Base-by-base conservation (phyloP, 768 basidiomycete species). In the Lactarius indigo region DNA sequence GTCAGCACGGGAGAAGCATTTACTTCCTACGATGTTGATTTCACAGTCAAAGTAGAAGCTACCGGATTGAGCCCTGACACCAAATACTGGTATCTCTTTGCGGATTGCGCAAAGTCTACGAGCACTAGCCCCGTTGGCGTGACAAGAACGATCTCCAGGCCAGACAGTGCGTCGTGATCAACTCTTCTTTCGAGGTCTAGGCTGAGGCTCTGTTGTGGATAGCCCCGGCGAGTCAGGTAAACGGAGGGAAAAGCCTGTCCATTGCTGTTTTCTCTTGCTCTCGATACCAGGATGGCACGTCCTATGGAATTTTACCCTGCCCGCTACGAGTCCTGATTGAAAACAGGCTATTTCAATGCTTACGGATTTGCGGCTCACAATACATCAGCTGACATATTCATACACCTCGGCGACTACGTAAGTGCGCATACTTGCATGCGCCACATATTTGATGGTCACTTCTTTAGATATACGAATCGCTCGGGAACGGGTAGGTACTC, bases 191-290 rank as follows among this genome's bases (percentile, higher is more conserved):
- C n/a, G 0, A 23, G 2, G 9, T 28, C 2, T 1, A 64, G 20
- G 26, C 23, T 23, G 54, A 55, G 23, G 50, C 6, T 0, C 26
- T 23, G 50, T 13, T 18, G 42, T 37, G n/a, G 55, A 7, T 33
- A 84, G 84, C 84, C 12, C 79, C 82, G 5, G 81, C 83, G 1
- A 69, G 76, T 5, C 52, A 73, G 56, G 80, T 87, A 39, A 83
- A 85, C 73, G 79, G 81, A n/a, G 84, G 85, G 6, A 81, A 81
- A 52, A 81, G 81, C 12, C 65, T 85, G 35, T 81, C 80, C 1
- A 72, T 87, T n/a, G 85, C 84, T 1, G 82, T 86, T 2, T 86
- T 86, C 74, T 85, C 83, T 8, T 86, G 85, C 72, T 84, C 84
- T 5, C 82, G 82, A 63, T 84, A 76, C 70, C 85, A 84, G 73